These are phyloP conservation scores for Marasmius fiardii DNA, from an alignment of 1,284 basidiomycete species.

Conservation along the genomic window DNA sequence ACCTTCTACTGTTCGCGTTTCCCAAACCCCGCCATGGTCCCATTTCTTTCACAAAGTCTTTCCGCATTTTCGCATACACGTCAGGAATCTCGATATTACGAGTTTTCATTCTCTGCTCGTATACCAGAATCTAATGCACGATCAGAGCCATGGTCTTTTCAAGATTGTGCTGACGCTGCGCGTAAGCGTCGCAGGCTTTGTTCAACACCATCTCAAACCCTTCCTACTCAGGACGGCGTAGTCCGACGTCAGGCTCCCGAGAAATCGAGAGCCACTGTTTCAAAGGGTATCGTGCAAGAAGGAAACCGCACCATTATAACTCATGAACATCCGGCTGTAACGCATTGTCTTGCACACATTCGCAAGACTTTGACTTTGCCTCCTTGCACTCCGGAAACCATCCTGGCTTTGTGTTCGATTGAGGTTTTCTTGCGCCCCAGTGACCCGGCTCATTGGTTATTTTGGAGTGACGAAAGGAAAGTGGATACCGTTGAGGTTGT, in stretches of 20 bases:
- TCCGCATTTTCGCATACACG: background rate
- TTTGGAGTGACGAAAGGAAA: slow-evolving; percentile 39
- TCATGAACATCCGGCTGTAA: slow-evolving; percentile 33
- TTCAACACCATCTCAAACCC: background rate
- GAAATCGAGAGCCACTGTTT: background rate
- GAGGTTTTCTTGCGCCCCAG: slow-evolving; percentile 35
- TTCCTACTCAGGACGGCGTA: background rate
- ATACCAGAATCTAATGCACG: background rate
- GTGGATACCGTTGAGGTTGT: slow-evolving; percentile 33
- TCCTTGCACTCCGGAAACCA: slow-evolving; percentile 28
- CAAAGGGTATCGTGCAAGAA: background rate
- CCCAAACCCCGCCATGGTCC: background rate
- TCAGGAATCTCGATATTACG: background rate
- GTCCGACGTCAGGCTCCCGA: background rate
- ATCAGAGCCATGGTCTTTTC: background rate
- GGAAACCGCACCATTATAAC: slow-evolving; percentile 9
- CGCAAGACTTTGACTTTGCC: slow-evolving; percentile 30
- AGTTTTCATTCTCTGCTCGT: background rate
- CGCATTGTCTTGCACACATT: slow-evolving; percentile 30
- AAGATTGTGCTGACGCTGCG: background rate
- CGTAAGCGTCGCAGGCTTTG: slow-evolving; percentile 2
- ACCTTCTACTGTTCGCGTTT: background rate
- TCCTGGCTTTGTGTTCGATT: slow-evolving; percentile 44
- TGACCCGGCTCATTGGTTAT: slow-evolving; percentile 42
- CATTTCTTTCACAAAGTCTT: background rate